These are phyloP conservation scores for Venturia pyrina DNA, from an alignment of 2,329 filamentous ascomycete species.

Conservation along the genomic window DNA sequence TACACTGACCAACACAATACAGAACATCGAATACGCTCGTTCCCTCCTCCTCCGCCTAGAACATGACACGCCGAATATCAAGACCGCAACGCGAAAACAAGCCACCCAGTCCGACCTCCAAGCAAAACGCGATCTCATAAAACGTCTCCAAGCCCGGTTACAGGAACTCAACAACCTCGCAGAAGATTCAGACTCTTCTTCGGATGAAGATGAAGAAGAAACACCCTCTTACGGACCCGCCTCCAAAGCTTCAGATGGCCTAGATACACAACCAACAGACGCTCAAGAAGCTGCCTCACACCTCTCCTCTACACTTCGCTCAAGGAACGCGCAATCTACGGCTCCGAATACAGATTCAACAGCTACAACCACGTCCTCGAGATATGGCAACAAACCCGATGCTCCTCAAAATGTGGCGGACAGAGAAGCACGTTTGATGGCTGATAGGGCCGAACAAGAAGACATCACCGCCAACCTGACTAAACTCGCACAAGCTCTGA, in stretches of 20 bases:
- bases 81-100: conserved; percentile 52
- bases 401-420: conserved; percentile 18
- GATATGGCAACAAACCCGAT: neutral
- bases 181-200: conserved; percentile 30
- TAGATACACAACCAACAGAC: conserved; percentile 12
- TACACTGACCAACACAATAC: neutral
- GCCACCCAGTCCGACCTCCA: conserved; percentile 55
- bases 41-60: conserved; percentile 48
- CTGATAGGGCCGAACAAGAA: conserved; percentile 75
- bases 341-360: conserved; percentile 1
- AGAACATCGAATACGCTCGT: conserved; percentile 66
- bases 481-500: conserved; percentile 66
- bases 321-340: conserved; percentile 13
- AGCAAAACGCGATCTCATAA: conserved; percentile 55
- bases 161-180: conserved; percentile 51
- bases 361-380: neutral
- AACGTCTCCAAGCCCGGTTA: conserved; percentile 55
- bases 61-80: conserved; percentile 5
- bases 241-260: conserved; percentile 19
- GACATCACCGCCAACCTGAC: conserved; percentile 72
- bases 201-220: conserved; percentile 29
- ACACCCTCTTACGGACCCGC: conserved; percentile 20
- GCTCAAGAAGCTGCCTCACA: conserved; percentile 2
- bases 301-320: conserved; percentile 1
- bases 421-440: conserved; percentile 60